Base-by-base conservation (phyloP, 352 stramenopile species). In the Aphanomyces stellatus region DNA sequence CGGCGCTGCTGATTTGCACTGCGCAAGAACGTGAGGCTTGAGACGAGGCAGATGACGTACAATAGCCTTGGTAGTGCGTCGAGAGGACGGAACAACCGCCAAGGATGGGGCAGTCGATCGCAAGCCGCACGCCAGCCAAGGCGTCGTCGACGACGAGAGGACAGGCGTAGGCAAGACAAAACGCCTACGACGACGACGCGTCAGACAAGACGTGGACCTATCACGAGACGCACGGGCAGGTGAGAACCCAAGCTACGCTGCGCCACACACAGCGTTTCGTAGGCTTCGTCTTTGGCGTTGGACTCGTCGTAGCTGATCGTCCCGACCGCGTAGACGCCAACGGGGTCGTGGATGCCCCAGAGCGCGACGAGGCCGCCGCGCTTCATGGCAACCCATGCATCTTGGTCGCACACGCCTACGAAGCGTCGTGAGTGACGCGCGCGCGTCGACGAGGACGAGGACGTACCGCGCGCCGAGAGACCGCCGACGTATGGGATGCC, bases 301-400 rank as follows among this genome's bases (percentile, higher is more conserved):
- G 77, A 88, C 53, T 95, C 81, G 3, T 82, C 81, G 73, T 93
- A 95, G 57, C 91, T 81, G 4, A 79, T 78, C 22, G 91, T 82
- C 4, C 90, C 83, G 3, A 95, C 81, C 1, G 80, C 84, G 72
- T 95, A 95, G 46, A 89, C 81, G 11, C 86, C 86, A 31, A 88
- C 74, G 0, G 86, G 82, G 57, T 95, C 86, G 53, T 93, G 91
- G 11, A 95, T 77, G n/a, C 86, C 86, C 84, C 84, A 95, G 19
- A 95, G 71, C 11, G 84, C 91, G 7, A 95, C 71, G 10, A 95
- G 72, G 4, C 83, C 84, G 80, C 91, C 82, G 6, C 86, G 78
- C 65, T 95, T 95, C 51, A 92, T 83, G 7, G 86, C 91, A 3
- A 95, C 82, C 86, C 86, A 95, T 28, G 86, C 86, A 53, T 90